Percentiles rank a stretch among this genome's conserved stretches.
These are phyloP conservation scores for Speleostelium caveatum DNA, from an alignment of 78 protist genomes.

Conservation along the genomic window DNA sequence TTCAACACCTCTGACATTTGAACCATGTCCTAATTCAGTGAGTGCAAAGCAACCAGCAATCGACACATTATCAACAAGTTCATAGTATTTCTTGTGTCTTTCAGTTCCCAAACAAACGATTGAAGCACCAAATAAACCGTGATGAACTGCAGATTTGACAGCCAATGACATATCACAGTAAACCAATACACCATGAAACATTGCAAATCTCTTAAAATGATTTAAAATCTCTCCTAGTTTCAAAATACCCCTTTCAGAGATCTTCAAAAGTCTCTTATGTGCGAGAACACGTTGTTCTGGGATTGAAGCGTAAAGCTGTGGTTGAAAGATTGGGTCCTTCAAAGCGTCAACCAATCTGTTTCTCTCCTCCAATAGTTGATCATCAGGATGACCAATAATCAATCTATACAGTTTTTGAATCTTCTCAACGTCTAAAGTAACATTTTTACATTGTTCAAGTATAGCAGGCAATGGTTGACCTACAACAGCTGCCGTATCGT, in stretches of 20 bases:
- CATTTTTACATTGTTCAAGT: not conserved
- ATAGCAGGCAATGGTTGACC: no score
- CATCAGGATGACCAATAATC: slow-evolving; percentile 50
- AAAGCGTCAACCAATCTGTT: slow-evolving; percentile 26
- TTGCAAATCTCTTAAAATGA: slow-evolving; percentile 27
- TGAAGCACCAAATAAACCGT: slow-evolving; percentile 80
- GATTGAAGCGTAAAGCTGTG: slow-evolving; percentile 36
- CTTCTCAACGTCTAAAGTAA: slow-evolving; percentile 16
- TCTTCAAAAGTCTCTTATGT: slow-evolving; percentile 19
- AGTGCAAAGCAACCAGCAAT: slow-evolving; percentile 78
- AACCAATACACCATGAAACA: slow-evolving; percentile 45
- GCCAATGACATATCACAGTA: slow-evolving; percentile 70
- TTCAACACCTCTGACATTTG: slow-evolving; percentile 87
- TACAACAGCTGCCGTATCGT: slow-evolving; percentile 18
- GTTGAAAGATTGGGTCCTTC: slow-evolving; percentile 70
- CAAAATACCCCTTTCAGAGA: not conserved
- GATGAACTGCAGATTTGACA: slow-evolving; percentile 82
- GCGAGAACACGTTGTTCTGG: slow-evolving; percentile 43
- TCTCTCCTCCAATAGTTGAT: not conserved
- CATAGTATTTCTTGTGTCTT: slow-evolving; percentile 30
- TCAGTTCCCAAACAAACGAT: slow-evolving; percentile 76
- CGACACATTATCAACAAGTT: slow-evolving; percentile 3
- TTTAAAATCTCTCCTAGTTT: slow-evolving; percentile 9
- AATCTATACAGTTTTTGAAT: slow-evolving; percentile 15
- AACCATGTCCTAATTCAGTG: slow-evolving; percentile 79